Percentiles rank a stretch among this genome's conserved stretches.
Evolutionary conservation across 768 basidiomycete genomes (phyloP).

Genomic region (Xanthoconium purpureum): DNA sequence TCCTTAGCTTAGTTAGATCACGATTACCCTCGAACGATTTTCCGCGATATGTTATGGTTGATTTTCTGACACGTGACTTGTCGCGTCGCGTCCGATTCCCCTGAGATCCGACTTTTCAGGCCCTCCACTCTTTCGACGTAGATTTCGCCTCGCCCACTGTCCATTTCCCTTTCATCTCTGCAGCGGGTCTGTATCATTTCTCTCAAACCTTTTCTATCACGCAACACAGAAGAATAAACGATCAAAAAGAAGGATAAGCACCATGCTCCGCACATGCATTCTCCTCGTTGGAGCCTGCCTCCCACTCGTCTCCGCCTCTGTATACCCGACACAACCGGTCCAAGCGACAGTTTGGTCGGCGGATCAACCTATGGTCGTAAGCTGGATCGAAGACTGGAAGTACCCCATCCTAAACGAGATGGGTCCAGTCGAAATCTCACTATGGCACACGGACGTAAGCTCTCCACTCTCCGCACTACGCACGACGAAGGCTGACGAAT

Average conservation of each 20-base stretch:
- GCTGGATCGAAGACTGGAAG: conserved; percentile 49
- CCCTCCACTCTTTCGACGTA: neutral
- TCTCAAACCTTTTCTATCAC: neutral
- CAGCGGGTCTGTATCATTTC: conserved; percentile 31
- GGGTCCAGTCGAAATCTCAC: conserved; percentile 43
- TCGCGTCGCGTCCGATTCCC: conserved; percentile 12
- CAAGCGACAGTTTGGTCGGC: conserved; percentile 43
- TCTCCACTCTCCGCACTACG: neutral
- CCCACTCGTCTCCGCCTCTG: conserved; percentile 28
- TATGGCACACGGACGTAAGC: conserved; percentile 45
- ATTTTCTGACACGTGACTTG: conserved; percentile 28
- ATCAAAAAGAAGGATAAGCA: neutral
- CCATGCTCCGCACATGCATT: conserved; percentile 6
- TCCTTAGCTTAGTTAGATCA: conserved; percentile 11
- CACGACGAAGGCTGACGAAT: neutral
- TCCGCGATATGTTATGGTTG: conserved; percentile 13
- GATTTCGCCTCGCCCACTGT: conserved; percentile 1
- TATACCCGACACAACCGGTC: conserved; percentile 53
- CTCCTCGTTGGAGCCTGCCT: conserved; percentile 7
- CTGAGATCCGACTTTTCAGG: neutral
- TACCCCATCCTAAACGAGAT: conserved; percentile 42
- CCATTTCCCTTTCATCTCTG: conserved; percentile 2
- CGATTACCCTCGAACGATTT: conserved; percentile 1
- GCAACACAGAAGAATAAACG: neutral
- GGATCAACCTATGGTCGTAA: conserved; percentile 41